Evolutionary conservation across 805 yeast genomes (phyloP).

Genomic region (Yamadazyma phyllophila): DNA sequence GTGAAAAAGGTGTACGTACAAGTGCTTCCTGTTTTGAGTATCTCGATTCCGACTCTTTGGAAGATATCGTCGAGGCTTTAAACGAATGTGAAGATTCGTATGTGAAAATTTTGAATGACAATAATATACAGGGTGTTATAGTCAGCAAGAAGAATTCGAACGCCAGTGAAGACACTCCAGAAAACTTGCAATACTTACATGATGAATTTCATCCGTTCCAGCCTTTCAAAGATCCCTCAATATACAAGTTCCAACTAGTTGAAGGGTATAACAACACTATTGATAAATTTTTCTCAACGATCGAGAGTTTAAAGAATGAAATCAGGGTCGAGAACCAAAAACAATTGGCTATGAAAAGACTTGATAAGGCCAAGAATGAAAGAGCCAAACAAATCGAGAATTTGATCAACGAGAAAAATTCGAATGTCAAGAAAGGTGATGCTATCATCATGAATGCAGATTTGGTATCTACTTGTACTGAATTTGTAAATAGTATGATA

Average conservation of each 20-base stretch:
- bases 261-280: constrained; percentile 71
- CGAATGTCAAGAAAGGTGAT: constrained; percentile 68
- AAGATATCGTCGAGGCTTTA: constrained; percentile 40
- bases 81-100: constrained; percentile 47
- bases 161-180: constrained; percentile 21
- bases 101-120: constrained; percentile 28
- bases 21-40: constrained; percentile 33
- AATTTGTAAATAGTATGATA: constrained; percentile 61
- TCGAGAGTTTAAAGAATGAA: constrained; percentile 78
- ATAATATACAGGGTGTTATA: constrained; percentile 56
- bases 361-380: constrained; percentile 73
- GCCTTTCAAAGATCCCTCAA: constrained; percentile 41
- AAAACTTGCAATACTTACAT: constrained; percentile 46
- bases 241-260: constrained; percentile 29
- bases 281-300: constrained; percentile 79
- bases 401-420: constrained; percentile 58
- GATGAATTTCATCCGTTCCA: constrained; percentile 72
- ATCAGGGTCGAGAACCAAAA: constrained; percentile 74
- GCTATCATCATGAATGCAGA: constrained; percentile 68
- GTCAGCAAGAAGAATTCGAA: constrained; percentile 56
- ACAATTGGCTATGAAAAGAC: constrained; percentile 67
- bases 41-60: constrained; percentile 25
- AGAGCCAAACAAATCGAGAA: constrained; percentile 67
- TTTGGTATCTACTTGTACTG: constrained; percentile 67
- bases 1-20: constrained; percentile 46